Base-by-base conservation (phyloP, 805 yeast species). In the Candida orba region DNA sequence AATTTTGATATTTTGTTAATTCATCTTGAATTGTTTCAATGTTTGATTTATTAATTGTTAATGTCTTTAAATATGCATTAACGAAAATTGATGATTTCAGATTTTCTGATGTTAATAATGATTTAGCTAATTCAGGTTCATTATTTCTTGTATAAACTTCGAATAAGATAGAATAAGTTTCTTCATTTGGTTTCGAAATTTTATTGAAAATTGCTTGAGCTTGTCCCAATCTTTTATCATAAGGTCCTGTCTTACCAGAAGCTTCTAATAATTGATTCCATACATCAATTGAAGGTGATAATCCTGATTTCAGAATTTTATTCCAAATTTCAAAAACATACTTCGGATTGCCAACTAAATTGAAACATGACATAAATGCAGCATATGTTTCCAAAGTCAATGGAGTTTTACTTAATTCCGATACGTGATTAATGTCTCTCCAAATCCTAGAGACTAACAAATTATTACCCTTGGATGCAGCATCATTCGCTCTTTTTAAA, bases 191-290 rank as follows among this genome's bases (percentile, higher is more conserved):
- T 18, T 56, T 44, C 37, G 58, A 59, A 37, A 60, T 67, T 45
- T 62, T 62, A 6, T 52, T 51, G 2, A 64, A 64, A 36, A 68
- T 56, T 34, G 65, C 59, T 47, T 65, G 72, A 49, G 76, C 57
- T 54, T 70, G 56, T 34, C 57, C 66, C 51, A 62, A 29, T 60
- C 56, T 44, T 52, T 62, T 31, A 52, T 46, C 6, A 53, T 51
- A 4, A 53, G 55, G 13, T 33, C 63, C 50, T 40, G 41, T 36
- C 52, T 57, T 32, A 48, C 70, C 57, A 4, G 72, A 69, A 1
- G 82, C 68, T 41, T 71, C 64, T 40, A 84, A 61, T 25, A 82
- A 67, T 41, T 74, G 68, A 41, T 80, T 79, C 88, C 88, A 84
- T 2, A 78, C 59, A 1, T 59, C 51, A n/a, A 69, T 51, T 5